Conservation (phyloP, 2,329 filamentous ascomycete species). For the Diplodia scrobiculata region DNA sequence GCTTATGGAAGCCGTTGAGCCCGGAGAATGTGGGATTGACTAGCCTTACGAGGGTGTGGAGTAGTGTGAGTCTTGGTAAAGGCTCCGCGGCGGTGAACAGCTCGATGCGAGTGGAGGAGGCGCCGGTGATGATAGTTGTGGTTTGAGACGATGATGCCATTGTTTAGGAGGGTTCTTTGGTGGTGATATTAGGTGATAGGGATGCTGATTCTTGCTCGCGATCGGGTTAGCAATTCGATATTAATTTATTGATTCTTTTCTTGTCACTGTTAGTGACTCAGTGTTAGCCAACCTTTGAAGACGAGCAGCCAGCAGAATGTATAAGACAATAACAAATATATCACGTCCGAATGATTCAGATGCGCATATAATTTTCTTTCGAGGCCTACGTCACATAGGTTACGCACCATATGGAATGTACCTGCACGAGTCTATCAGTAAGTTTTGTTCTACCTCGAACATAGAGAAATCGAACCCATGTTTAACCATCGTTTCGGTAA, state of each 20-base stretch:
- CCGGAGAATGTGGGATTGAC: neutral
- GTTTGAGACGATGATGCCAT: neutral
- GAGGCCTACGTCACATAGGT: neutral
- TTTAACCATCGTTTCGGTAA: neutral
- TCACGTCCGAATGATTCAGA: too few species aligned
- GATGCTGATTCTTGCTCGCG: too few species aligned
- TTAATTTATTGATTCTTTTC: too few species aligned
- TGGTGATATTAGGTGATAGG: too few species aligned
- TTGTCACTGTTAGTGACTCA: too few species aligned
- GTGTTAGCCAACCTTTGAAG: too few species aligned
- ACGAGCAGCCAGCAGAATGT: too few species aligned
- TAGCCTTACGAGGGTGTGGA: neutral
- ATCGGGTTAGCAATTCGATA: too few species aligned
- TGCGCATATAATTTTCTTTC: neutral
- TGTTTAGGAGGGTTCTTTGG: neutral
- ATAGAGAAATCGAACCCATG: neutral
- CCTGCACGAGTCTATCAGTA: constrained; percentile 7
- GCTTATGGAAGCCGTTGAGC: neutral
- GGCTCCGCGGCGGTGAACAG: neutral
- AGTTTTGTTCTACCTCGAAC: constrained; percentile 8
- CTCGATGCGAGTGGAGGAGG: neutral
- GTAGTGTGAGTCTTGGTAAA: neutral
- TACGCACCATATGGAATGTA: neutral
- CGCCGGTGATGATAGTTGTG: neutral
- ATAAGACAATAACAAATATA: too few species aligned